These are phyloP conservation scores for Colletotrichum sp. DNA, from an alignment of 2,329 filamentous ascomycete genomes.

Conservation along the genomic window DNA sequence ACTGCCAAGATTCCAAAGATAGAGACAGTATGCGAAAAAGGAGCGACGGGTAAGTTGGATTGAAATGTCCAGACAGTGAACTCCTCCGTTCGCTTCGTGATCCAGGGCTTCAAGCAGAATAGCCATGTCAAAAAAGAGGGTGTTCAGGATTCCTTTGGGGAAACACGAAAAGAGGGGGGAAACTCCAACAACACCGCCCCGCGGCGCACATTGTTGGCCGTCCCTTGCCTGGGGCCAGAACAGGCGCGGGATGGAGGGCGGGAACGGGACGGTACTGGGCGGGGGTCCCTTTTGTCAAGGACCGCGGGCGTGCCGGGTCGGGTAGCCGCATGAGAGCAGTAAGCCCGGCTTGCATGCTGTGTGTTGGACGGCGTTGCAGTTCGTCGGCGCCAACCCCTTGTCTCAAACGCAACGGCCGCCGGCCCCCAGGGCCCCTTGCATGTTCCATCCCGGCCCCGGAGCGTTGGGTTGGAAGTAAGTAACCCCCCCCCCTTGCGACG, in stretches of 20 bases:
- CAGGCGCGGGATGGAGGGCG: not conserved
- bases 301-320: not conserved
- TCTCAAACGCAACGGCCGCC: not conserved
- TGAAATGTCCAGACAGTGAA: not conserved
- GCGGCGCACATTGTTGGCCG: not conserved
- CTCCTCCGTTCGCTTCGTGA: not conserved
- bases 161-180: not conserved
- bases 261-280: not conserved
- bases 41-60: not conserved
- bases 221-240: not conserved
- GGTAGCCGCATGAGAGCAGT: conserved; percentile 2
- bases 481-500: not conserved
- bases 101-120: not conserved
- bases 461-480: not conserved
- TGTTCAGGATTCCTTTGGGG: not conserved
- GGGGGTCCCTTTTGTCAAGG: not conserved
- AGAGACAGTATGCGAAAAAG: not conserved
- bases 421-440: not conserved
- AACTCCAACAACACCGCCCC: not conserved
- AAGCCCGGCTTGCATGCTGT: not conserved
- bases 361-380: not conserved
- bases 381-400: not conserved
- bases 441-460: not conserved
- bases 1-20: not conserved
- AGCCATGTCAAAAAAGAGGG: not conserved